Evolutionary conservation across 768 basidiomycete species (phyloP).

Genomic region (Psilocybe cyanescens): DNA sequence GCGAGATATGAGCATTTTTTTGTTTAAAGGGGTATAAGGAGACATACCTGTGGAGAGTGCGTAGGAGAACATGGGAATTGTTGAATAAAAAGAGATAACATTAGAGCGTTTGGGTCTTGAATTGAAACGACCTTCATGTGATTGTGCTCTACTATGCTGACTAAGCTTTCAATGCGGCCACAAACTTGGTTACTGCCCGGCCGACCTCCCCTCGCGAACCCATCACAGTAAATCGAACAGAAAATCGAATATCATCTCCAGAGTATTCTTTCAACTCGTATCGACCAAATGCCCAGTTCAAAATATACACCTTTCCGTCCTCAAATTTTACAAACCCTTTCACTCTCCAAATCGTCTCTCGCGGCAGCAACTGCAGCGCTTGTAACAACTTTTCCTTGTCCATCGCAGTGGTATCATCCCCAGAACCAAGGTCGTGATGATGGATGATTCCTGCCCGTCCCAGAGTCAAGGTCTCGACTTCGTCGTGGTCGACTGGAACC

Average conservation of each 20-base stretch:
- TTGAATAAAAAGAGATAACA: constrained; percentile 11
- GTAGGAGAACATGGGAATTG: constrained; percentile 45
- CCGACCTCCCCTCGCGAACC: constrained; percentile 84
- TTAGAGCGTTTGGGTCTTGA: constrained; percentile 2
- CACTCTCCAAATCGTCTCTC: constrained; percentile 78
- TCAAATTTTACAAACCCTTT: constrained; percentile 81
- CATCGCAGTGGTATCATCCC: constrained; percentile 24
- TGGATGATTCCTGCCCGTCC: constrained; percentile 40
- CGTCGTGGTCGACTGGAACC: constrained; percentile 53
- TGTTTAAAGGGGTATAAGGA: not conserved
- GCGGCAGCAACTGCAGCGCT: constrained; percentile 58
- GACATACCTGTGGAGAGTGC: constrained; percentile 44
- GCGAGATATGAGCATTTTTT: constrained; percentile 1
- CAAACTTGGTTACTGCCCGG: constrained; percentile 57
- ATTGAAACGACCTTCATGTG: constrained; percentile 23
- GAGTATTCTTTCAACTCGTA: constrained; percentile 58
- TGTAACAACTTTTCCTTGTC: constrained; percentile 41
- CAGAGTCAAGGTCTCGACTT: constrained; percentile 83
- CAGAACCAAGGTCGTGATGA: constrained; percentile 9
- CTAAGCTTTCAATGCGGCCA: constrained; percentile 30
- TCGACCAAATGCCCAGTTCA: constrained; percentile 96
- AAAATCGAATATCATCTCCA: constrained; percentile 31
- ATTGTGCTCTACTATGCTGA: constrained; percentile 18
- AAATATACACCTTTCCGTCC: constrained; percentile 46
- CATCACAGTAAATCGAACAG: constrained; percentile 83